Evolutionary conservation across 805 yeast species (phyloP), one percentile per base, ranked within the genome.

Genomic region (Candida easanensis): DNA sequence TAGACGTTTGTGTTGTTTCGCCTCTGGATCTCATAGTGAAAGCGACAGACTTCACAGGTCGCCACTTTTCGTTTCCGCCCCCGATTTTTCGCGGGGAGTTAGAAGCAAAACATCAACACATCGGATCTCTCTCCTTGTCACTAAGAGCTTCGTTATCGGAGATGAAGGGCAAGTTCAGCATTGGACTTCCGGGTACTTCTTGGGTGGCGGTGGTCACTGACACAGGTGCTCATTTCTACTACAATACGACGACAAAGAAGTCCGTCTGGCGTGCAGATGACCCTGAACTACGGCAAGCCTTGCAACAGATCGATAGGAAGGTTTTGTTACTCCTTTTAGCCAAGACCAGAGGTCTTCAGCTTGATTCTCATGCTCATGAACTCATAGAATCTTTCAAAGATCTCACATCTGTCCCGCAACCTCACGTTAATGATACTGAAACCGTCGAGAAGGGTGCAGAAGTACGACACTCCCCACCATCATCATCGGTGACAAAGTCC

Each of bases 181-280:
- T 46, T 9, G 34, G 23, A 6, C 27, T 52, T 5, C 48, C 46
- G 3, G 35, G 26, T 1, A 26, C 53, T 10, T 22, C 58, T 4
- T 77, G 80, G 80, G 28, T 44, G 3, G 44, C 76, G n/a, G 63
- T 74, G 1, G 59, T 76, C 18, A 61, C 71, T 14, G 57, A 60
- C 18, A 56, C 62, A 8, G 81, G 80, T 0, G 42, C 64, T 3
- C 68, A 73, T 44, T 74, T 68, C 53, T 74, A 65, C 36, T 55
- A 66, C 44, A 64, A 73, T 49, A 30, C 23, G 1, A 42, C 32
- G 3, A 56, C 66, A 1, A 48, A 54, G 8, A 45, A 43, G 31
- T 65, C 73, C 1, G 41, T 47, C 4, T 70, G 77, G 76, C 41
- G 46, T 18, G 59, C 71, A 7, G 64, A 66, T 1, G 66, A 64